A percentile compares a stretch with the other conserved stretches of the same genome.
Evolutionary conservation across 768 basidiomycete genomes (phyloP).

Genomic region (Daedalea quercina): DNA sequence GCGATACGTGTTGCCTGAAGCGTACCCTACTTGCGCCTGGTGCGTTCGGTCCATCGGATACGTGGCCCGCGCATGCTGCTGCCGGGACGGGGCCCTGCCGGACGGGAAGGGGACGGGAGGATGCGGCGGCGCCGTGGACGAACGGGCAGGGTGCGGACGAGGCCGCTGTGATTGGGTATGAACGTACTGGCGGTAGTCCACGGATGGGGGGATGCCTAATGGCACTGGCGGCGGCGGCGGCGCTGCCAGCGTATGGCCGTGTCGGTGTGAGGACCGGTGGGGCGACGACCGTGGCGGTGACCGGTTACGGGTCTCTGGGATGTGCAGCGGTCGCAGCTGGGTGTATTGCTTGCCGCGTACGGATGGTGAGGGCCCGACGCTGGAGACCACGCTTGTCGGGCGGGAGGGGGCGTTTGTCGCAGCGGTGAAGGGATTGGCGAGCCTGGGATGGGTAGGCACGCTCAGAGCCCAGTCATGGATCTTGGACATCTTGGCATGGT

Average conservation of each 20-base stretch:
- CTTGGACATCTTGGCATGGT: slow-evolving; percentile 19
- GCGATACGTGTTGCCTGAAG: neutral
- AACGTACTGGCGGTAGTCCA: neutral
- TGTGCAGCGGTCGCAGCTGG: slow-evolving; percentile 2
- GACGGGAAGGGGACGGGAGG: neutral
- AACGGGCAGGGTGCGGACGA: neutral
- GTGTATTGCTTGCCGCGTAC: slow-evolving; percentile 10
- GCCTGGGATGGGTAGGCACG: slow-evolving; percentile 6
- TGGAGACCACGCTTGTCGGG: neutral
- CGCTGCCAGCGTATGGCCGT: neutral
- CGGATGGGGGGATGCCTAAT: neutral
- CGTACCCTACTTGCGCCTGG: slow-evolving; percentile 5
- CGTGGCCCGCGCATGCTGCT: neutral
- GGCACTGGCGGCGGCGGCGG: neutral
- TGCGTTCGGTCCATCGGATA: slow-evolving; percentile 5
- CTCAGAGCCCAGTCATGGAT: slow-evolving; percentile 21
- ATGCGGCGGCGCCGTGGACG: neutral
- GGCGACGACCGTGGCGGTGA: neutral
- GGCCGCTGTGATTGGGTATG: neutral
- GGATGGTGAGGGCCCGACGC: slow-evolving; percentile 4
- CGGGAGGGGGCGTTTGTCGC: neutral
- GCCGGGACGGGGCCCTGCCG: neutral
- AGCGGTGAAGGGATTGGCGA: neutral
- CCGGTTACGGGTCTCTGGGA: neutral
- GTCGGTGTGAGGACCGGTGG: neutral